Percentiles rank a stretch among this genome's conserved stretches.
phyloP scores from a whole-genome alignment of 257 asterid genomes.

The Jacaranda mimosifolia region DNA sequence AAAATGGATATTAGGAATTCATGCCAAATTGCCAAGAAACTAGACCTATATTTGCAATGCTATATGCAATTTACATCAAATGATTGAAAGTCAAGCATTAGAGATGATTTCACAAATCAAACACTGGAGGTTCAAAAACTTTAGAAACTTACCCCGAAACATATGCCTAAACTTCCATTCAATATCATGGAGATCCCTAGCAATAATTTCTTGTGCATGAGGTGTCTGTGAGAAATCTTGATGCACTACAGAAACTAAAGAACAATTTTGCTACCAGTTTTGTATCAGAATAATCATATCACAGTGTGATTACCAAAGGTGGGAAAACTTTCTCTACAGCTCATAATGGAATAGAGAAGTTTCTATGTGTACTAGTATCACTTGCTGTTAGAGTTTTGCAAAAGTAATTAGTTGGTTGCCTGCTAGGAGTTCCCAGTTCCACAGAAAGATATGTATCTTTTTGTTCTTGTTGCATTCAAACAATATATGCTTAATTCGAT shows the following conservation, averaged over 20 bases:
- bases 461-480: too few relatives aligned
- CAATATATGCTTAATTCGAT: too few relatives aligned
- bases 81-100: not conserved
- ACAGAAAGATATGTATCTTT: too few relatives aligned
- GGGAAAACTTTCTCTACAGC: constrained; percentile 86
- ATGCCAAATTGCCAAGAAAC: too few relatives aligned
- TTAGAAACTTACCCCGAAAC: constrained; percentile 74
- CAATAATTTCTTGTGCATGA: constrained; percentile 95
- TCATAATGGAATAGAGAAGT: constrained; percentile 79
- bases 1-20: too few relatives aligned
- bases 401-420: constrained; percentile 71
- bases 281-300: constrained; percentile 14
- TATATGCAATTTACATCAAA: not conserved
- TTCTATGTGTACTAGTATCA: constrained; percentile 79
- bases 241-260: not conserved
- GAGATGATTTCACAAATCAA: constrained; percentile 16
- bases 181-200: constrained; percentile 92
- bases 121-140: not conserved
- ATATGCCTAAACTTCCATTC: constrained; percentile 99
- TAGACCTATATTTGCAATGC: too few relatives aligned
- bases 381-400: constrained; percentile 81
- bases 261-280: constrained; percentile 28
- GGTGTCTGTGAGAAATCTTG: constrained; percentile 97
- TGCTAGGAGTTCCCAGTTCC: constrained; percentile 2
- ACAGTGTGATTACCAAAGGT: constrained; percentile 53